These are phyloP conservation scores for Papiliotrema flavescens DNA, from an alignment of 1,284 basidiomycete species.

Conservation along the genomic window DNA sequence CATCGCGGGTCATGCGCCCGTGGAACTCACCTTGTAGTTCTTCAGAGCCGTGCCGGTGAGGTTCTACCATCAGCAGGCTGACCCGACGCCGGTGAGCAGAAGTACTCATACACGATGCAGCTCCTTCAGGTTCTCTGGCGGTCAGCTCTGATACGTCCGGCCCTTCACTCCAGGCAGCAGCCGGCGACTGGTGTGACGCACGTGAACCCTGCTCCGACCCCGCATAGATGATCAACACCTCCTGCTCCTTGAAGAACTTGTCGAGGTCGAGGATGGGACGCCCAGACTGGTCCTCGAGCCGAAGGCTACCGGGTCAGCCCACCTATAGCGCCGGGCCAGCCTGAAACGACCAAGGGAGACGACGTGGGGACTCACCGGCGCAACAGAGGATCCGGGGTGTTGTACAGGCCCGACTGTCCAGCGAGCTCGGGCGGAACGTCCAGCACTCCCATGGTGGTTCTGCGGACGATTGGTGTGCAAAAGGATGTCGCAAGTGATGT, in stretches of 20 bases:
- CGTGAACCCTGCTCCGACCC: conserved; percentile 40
- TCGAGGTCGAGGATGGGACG: conserved; percentile 37
- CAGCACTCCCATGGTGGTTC: conserved; percentile 2
- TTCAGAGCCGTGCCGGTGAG: background rate
- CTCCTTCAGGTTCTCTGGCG: conserved; percentile 25
- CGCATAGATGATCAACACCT: conserved; percentile 46
- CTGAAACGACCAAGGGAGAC: background rate
- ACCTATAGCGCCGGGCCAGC: no score
- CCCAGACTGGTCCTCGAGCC: conserved; percentile 43
- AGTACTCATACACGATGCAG: conserved; percentile 24
- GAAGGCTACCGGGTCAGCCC: conserved; percentile 23
- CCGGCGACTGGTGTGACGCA: conserved; percentile 17
- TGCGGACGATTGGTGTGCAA: no score
- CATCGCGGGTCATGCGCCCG: no score
- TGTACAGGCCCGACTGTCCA: conserved; percentile 41
- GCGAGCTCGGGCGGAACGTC: conserved; percentile 37
- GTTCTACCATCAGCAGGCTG: background rate
- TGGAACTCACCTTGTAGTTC: background rate
- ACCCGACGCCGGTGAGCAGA: background rate
- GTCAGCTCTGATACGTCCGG: background rate
- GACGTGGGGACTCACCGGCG: conserved; percentile 40
- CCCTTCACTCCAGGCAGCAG: background rate
- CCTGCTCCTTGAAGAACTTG: conserved; percentile 38
- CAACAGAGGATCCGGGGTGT: conserved; percentile 42
- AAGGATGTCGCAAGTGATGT: no score